Percentiles rank a stretch among this genome's conserved stretches.
Conservation (phyloP, 805 yeast species). For the Saccharomycopsis sp. region DNA sequence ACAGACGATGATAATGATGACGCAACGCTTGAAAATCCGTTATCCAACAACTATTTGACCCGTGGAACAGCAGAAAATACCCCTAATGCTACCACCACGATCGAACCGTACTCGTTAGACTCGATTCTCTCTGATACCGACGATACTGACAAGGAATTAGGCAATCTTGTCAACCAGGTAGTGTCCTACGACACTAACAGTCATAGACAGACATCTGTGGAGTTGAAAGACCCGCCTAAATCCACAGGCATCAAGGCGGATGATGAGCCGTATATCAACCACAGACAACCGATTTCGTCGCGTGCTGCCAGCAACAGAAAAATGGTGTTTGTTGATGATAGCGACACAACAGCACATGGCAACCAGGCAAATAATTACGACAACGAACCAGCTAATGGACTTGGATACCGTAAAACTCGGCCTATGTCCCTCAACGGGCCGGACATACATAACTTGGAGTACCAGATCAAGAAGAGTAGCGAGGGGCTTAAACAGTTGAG, state of each 20-base stretch:
- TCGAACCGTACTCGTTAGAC: constrained; percentile 2
- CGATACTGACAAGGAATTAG: neutral
- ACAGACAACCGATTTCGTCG: constrained; percentile 6
- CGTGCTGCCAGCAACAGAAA: constrained; percentile 14
- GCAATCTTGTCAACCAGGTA: constrained; percentile 6
- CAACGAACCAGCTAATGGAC: neutral
- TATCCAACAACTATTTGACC: too few relatives aligned
- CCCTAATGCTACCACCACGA: neutral
- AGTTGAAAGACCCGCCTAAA: constrained; percentile 11
- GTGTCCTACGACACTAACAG: constrained; percentile 3
- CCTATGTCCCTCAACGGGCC: neutral
- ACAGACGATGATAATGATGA: constrained; percentile 1
- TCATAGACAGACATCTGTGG: constrained; percentile 2
- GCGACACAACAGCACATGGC: neutral
- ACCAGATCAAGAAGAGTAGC: constrained; percentile 6
- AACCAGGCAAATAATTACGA: too few relatives aligned
- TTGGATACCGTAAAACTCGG: neutral
- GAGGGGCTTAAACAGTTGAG: constrained; percentile 13
- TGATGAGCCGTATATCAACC: neutral
- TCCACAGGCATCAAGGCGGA: neutral
- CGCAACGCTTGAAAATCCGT: neutral
- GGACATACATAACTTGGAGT: neutral
- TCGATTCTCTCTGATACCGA: neutral
- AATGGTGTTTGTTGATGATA: constrained; percentile 17
- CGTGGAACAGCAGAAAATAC: neutral